These are phyloP conservation scores for Grosmannia serpens DNA, from an alignment of 2,329 filamentous ascomycete species.

Conservation along the genomic window DNA sequence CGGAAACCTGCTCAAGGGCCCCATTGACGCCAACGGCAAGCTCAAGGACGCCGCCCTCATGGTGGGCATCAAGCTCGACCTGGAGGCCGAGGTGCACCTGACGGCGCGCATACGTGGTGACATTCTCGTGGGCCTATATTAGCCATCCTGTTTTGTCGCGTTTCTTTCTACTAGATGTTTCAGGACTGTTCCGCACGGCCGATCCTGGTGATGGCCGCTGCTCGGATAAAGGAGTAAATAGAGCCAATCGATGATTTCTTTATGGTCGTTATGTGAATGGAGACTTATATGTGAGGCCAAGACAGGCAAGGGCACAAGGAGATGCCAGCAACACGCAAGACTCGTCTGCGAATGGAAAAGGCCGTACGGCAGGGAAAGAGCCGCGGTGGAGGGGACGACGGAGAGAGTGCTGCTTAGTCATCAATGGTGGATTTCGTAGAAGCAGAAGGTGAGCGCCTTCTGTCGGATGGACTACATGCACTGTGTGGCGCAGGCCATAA, in stretches of 20 bases:
- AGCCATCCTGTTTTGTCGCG: not conserved
- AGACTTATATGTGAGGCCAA: too few relatives aligned
- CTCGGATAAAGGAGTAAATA: not conserved
- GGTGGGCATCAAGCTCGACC: conserved; percentile 51
- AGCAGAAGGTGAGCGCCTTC: too few relatives aligned
- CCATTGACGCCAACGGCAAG: conserved; percentile 44
- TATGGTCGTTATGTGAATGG: too few relatives aligned
- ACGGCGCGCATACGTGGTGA: conserved; percentile 50
- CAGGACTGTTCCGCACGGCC: not conserved
- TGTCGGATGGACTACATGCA: too few relatives aligned
- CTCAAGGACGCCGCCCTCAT: conserved; percentile 46
- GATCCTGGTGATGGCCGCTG: conserved; percentile 7
- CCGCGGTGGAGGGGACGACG: too few relatives aligned
- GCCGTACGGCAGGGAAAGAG: too few relatives aligned
- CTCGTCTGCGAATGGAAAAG: too few relatives aligned
- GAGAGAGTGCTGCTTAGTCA: too few relatives aligned
- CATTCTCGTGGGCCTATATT: conserved; percentile 48
- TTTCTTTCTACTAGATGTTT: not conserved
- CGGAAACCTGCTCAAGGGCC: conserved; percentile 42
- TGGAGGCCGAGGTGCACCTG: conserved; percentile 51
- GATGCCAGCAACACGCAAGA: too few relatives aligned
- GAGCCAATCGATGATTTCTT: not conserved
- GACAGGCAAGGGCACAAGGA: too few relatives aligned
- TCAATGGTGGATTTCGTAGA: too few relatives aligned
- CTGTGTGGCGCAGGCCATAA: too few relatives aligned